These are phyloP conservation scores for Botrytis tulipae DNA, from an alignment of 2,329 filamentous ascomycete genomes.

Conservation along the genomic window DNA sequence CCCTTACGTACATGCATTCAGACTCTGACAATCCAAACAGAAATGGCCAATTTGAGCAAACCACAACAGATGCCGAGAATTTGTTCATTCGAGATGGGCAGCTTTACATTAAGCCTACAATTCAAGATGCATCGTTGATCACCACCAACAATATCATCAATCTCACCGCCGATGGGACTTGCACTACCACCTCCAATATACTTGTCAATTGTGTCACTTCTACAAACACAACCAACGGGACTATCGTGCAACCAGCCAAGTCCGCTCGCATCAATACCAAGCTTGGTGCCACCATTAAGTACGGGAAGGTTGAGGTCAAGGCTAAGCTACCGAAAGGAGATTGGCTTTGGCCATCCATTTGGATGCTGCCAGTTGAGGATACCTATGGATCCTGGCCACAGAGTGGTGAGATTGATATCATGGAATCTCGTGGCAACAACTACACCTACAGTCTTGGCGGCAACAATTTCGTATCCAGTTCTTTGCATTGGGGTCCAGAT, in stretches of 20 bases:
- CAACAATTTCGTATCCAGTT: slow-evolving; percentile 75
- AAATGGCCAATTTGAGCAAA: slow-evolving; percentile 79
- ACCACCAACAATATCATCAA: slow-evolving; percentile 67
- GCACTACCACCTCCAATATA: slow-evolving; percentile 55
- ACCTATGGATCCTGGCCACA: slow-evolving; percentile 75
- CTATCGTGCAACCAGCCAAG: slow-evolving; percentile 72
- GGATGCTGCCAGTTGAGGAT: slow-evolving; percentile 75
- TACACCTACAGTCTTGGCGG: slow-evolving; percentile 72
- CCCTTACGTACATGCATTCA: slow-evolving; percentile 32
- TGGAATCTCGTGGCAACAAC: slow-evolving; percentile 81
- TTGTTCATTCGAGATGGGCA: slow-evolving; percentile 67
- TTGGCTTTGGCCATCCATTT: slow-evolving; percentile 91
- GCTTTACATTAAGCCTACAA: slow-evolving; percentile 73
- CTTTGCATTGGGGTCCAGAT: slow-evolving; percentile 80
- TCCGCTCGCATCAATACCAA: slow-evolving; percentile 78
- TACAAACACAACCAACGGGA: slow-evolving; percentile 76
- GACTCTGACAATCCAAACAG: slow-evolving; percentile 42
- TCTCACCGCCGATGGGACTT: slow-evolving; percentile 62
- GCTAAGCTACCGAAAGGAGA: slow-evolving; percentile 75
- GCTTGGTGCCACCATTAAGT: slow-evolving; percentile 70
- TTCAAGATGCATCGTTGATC: slow-evolving; percentile 67
- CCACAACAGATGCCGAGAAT: slow-evolving; percentile 70
- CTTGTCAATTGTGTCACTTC: slow-evolving; percentile 62
- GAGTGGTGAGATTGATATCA: slow-evolving; percentile 82
- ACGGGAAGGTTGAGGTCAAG: slow-evolving; percentile 76